phyloP scores from a whole-genome alignment of 768 basidiomycete genomes.

The Clavulina sp. region DNA sequence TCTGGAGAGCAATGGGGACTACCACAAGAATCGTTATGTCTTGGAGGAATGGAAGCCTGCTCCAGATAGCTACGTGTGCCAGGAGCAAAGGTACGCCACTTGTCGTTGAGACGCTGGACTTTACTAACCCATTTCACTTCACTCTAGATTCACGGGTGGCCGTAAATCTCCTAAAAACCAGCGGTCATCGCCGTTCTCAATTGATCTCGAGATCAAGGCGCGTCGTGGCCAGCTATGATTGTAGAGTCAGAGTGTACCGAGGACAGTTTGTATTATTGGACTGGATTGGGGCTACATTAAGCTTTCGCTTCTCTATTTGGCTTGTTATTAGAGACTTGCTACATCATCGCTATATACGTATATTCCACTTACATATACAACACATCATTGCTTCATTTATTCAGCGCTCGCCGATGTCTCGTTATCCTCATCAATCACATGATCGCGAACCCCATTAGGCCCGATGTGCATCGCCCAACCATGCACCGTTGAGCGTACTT shows the following conservation, averaged over 20 bases:
- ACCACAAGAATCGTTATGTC: slow-evolving; percentile 47
- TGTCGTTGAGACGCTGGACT: not conserved
- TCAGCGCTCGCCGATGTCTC: too few species aligned
- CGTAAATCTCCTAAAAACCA: not conserved
- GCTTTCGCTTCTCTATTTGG: too few species aligned
- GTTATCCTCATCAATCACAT: too few species aligned
- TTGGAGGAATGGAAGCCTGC: slow-evolving; percentile 93
- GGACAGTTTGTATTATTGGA: too few species aligned
- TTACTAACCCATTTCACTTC: not conserved
- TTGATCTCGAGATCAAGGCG: not conserved
- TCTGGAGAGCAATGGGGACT: slow-evolving; percentile 25
- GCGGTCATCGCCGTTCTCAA: slow-evolving; percentile 2
- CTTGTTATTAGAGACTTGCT: too few species aligned
- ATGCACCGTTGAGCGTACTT: slow-evolving; percentile 64
- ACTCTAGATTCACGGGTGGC: not conserved
- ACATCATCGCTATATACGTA: too few species aligned
- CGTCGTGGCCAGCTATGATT: too few species aligned
- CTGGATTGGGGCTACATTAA: too few species aligned
- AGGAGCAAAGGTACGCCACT: slow-evolving; percentile 61
- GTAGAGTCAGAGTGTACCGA: too few species aligned
- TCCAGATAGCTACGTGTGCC: slow-evolving; percentile 95
- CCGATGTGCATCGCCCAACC: slow-evolving; percentile 45
- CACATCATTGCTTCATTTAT: too few species aligned
- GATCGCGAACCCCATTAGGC: not conserved
- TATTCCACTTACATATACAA: too few species aligned